phyloP scores from a whole-genome alignment of 2,329 filamentous ascomycete genomes.

The Ilyonectria destructans region DNA sequence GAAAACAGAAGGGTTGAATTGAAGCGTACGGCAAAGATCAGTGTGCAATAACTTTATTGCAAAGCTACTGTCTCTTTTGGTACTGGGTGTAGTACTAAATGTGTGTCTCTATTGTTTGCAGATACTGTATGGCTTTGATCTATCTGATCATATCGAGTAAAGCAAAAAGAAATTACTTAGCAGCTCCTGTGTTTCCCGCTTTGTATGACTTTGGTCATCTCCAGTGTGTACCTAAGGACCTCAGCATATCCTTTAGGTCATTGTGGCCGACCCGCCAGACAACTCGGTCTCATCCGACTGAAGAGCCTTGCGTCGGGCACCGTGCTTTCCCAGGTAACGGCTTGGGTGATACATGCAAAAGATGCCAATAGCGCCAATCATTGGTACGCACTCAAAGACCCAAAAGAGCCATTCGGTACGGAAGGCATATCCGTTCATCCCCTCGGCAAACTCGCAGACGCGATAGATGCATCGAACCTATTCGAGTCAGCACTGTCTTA shows the following conservation, averaged over 20 bases:
- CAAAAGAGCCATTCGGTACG: conserved; percentile 69
- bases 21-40: too few species aligned
- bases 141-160: too few species aligned
- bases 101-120: too few species aligned
- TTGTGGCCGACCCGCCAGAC: neutral
- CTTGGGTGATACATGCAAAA: conserved; percentile 67
- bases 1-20: too few species aligned
- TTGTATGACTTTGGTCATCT: neutral
- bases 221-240: neutral
- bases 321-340: conserved; percentile 53
- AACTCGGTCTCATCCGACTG: conserved; percentile 29
- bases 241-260: neutral
- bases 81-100: too few species aligned
- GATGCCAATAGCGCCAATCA: conserved; percentile 63
- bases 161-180: too few species aligned
- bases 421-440: conserved; percentile 66
- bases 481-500: neutral
- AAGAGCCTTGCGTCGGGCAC: conserved; percentile 16
- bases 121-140: too few species aligned
- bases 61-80: too few species aligned
- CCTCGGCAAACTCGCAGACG: conserved; percentile 68
- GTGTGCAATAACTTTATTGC: too few species aligned
- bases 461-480: conserved; percentile 69
- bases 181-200: neutral
- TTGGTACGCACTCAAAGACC: conserved; percentile 66